Evolutionary conservation across 768 basidiomycete genomes (phyloP), one percentile per base, ranked within the genome.

Genomic region (Tulasnella sp.): DNA sequence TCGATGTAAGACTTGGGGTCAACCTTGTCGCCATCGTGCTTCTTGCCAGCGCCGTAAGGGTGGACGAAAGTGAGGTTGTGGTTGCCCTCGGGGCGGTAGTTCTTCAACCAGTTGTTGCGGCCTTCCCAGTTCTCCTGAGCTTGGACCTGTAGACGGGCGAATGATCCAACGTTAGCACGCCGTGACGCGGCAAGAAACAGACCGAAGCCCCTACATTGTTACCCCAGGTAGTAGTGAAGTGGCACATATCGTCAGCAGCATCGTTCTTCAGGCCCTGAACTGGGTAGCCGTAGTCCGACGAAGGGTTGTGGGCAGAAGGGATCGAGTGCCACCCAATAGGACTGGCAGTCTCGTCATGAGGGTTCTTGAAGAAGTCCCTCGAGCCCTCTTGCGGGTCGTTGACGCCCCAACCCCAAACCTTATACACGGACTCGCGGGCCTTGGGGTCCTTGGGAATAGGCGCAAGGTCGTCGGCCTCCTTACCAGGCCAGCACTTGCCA

Each of bases 41-140:
- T 87, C 6, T 91, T 89, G 78, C 86, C 83, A 82, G 95, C 94
- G 78, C 89, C 85, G 84, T 98, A 98, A 38, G 87, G 85, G 87
- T 87, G 98, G 84, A 93, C 87, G 85, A 96, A 98, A 1, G 82
- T 84, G 84, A 89, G 86, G 74, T 85, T 83, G 14, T 83, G 80
- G 72, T 92, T 91, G 74, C 85, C 93, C 79, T 91, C 88, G 0
- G 97, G 96, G 76, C 97, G 93, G 83, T 91, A 91, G 86, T 98
- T 98, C 83, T 87, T 79, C 31, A 91, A 84, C 88, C 88, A 96
- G 2, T 82, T 76, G 82, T 91, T 92, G 83, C 86, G 88, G 46
- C 94, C 94, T 76, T 92, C 90, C 91, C 93, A 95, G 85, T 97
- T 94, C 89, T 98, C 97, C 82, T 98, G 97, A 0, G 96, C 94